These are phyloP conservation scores for Fusarium burgessii DNA, from an alignment of 2,329 filamentous ascomycete species.

Conservation along the genomic window DNA sequence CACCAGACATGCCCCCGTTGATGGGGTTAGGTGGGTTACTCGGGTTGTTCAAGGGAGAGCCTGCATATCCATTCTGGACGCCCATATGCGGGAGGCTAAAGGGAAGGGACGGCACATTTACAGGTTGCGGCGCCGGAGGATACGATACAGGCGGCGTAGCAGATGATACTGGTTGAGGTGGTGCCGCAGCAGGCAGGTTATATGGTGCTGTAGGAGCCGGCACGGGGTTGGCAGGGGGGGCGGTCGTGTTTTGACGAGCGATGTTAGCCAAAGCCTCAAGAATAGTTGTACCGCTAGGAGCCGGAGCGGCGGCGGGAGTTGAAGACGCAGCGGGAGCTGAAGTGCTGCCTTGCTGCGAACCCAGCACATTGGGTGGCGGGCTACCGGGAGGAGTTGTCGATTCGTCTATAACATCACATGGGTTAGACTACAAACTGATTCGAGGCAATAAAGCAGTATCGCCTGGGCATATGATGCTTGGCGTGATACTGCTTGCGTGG, in stretches of 20 bases:
- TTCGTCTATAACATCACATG: constrained; percentile 62
- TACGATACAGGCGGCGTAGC: constrained; percentile 51
- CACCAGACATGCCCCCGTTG: constrained; percentile 51
- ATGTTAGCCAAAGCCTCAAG: constrained; percentile 84
- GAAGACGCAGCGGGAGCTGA: constrained; percentile 20
- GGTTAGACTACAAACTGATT: constrained; percentile 54
- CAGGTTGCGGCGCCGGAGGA: constrained; percentile 64
- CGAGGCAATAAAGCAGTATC: constrained; percentile 4
- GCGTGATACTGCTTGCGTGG: constrained; percentile 8
- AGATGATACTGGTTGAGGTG: constrained; percentile 50
- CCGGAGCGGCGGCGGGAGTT: constrained; percentile 54
- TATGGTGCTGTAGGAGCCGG: constrained; percentile 60
- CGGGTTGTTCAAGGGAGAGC: constrained; percentile 44
- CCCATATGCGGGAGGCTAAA: constrained; percentile 53
- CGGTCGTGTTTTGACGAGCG: constrained; percentile 76
- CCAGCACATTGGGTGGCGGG: constrained; percentile 62
- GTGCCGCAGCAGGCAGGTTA: constrained; percentile 50
- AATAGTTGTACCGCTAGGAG: constrained; percentile 69
- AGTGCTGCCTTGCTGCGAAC: constrained; percentile 51
- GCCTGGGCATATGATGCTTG: background rate
- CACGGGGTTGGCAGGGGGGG: constrained; percentile 56
- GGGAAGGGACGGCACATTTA: constrained; percentile 67
- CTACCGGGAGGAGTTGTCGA: constrained; percentile 80
- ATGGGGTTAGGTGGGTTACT: constrained; percentile 48
- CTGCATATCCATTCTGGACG: constrained; percentile 51